Base-by-base conservation (phyloP, 2,329 filamentous ascomycete genomes). In the Aspergillus sp. region DNA sequence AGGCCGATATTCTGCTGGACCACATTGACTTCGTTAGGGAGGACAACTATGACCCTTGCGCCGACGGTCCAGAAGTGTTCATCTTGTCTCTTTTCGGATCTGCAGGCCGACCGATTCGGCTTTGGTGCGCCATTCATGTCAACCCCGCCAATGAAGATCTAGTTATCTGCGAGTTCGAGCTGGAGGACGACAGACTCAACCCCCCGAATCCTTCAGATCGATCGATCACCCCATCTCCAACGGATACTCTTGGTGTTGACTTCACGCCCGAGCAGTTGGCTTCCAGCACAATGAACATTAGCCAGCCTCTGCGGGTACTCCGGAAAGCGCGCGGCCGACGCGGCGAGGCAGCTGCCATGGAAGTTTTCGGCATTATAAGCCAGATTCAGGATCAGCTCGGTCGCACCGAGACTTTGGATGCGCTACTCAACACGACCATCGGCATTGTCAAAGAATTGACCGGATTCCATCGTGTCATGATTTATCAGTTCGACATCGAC, bases 361-460 rank as follows among this genome's bases (percentile, higher is more conserved):
- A 96, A 67, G 90, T 96, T 0, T 96, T 96, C 73, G 92, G 95
- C 73, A 92, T 96, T 64, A 90, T 96, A 85, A 91, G 90, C 1
- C 92, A 96, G 71, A 89, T 96, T 0, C 92, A 96, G 71, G 91
- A 96, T 67, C 92, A 96, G 72, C 80, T 96, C 6, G 63, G 59
- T 2, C 65, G 69, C 24, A 90, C 92, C 1, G 81, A 86, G 0
- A 88, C 84, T 60, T 78, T 96, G 0, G 87, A 92, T 1, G 81
- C 75, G 1, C 91, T 96, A 60, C 78, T 96, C 42, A 94, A 95
- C 67, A 87, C 93, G 6, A 76, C 95, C 3, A 90, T 94, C 0
- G 92, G 92, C 0, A 89, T 96, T 7, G 86, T 96, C 36, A 96
- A 96, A 70, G 92, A 96, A 69, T 73, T 96, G 52, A 96, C 92